phyloP scores from a whole-genome alignment of 345 rosid species.

The Eucalyptus cloeziana region DNA sequence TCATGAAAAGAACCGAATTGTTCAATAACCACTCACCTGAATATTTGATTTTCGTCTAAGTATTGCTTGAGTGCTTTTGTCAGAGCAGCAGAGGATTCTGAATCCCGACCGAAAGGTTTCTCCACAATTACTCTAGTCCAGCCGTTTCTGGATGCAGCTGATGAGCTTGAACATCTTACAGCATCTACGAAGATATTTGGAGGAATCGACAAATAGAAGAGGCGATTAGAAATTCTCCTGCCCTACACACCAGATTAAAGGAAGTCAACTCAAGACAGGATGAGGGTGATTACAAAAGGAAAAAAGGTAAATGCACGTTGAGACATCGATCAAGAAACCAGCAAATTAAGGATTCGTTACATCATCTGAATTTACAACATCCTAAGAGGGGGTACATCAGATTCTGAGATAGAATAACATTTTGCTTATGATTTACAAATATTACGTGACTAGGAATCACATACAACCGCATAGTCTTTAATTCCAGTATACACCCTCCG shows the following conservation, averaged over 20 bases:
- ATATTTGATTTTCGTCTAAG: constrained; percentile 83
- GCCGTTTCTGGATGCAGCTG: constrained; percentile 80
- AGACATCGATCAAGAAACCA: background rate
- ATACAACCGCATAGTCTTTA: background rate
- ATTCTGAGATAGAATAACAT: background rate
- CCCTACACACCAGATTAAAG: constrained; percentile 35
- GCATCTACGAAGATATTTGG: constrained; percentile 90
- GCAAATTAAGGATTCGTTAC: background rate
- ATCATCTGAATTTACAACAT: background rate
- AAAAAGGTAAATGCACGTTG: background rate
- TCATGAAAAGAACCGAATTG: background rate
- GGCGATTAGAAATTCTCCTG: constrained; percentile 76
- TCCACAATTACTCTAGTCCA: constrained; percentile 98
- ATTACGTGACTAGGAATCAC: background rate
- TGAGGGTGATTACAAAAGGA: background rate
- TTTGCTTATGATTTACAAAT: background rate
- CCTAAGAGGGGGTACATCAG: background rate
- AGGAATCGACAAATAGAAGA: constrained; percentile 79
- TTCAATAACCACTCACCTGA: constrained; percentile 30
- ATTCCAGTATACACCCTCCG: background rate
- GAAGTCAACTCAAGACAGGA: background rate
- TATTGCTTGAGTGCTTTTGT: constrained; percentile 73
- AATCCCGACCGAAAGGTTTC: constrained; percentile 96
- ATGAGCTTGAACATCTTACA: constrained; percentile 72
- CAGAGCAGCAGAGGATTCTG: constrained; percentile 87